Evolutionary conservation across 768 basidiomycete species (phyloP).

Genomic region (Trametes punicea): DNA sequence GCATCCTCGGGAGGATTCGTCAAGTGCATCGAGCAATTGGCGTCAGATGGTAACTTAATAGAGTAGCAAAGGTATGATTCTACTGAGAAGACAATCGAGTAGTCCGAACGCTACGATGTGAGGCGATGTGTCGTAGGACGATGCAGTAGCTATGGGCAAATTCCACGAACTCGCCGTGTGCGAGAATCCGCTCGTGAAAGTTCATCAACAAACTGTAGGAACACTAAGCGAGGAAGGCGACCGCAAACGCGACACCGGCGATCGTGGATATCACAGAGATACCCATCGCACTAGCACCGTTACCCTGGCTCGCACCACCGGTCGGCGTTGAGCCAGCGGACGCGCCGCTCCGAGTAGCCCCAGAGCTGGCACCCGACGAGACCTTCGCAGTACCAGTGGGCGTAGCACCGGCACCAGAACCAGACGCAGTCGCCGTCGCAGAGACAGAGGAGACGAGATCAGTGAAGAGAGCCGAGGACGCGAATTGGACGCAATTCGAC

Average conservation of each 20-base stretch:
- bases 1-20: too few species aligned
- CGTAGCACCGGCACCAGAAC: conserved; percentile 10
- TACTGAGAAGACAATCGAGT: conserved; percentile 4
- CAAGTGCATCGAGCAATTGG: too few species aligned
- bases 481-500: conserved; percentile 41
- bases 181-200: conserved; percentile 9
- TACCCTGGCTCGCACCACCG: conserved; percentile 12
- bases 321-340: conserved; percentile 16
- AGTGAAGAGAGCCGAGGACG: conserved; percentile 36
- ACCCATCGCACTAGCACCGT: conserved; percentile 21
- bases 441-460: conserved; percentile 15
- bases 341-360: conserved; percentile 6
- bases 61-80: conserved; percentile 11
- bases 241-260: conserved; percentile 33
- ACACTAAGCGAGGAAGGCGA: conserved; percentile 34
- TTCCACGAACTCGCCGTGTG: background rate
- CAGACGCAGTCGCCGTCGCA: conserved; percentile 9
- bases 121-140: conserved; percentile 4
- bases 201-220: background rate
- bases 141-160: background rate
- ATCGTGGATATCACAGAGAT: conserved; percentile 33
- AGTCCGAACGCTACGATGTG: conserved; percentile 13
- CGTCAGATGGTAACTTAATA: background rate
- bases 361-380: conserved; percentile 6
- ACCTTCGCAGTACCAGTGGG: conserved; percentile 20